phyloP scores from a whole-genome alignment of 2,329 filamentous ascomycete species.

The Purpureocillium lavendulum region DNA sequence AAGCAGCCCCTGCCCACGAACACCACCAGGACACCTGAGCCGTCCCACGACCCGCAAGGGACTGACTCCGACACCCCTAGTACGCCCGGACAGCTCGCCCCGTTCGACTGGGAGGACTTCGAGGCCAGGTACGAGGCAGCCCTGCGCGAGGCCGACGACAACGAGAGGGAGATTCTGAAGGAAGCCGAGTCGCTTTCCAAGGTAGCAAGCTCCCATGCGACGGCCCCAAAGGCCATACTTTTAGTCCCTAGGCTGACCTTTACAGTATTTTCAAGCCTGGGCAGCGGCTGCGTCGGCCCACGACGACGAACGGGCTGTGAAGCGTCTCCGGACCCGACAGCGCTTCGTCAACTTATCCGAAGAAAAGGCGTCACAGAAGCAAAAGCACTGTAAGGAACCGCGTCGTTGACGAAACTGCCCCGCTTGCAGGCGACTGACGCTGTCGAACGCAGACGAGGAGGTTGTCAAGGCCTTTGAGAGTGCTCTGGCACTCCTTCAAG shows the following conservation, averaged over 20 bases:
- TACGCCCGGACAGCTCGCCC: conserved; percentile 43
- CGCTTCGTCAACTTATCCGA: conserved; percentile 70
- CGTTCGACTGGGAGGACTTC: conserved; percentile 73
- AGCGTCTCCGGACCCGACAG: conserved; percentile 73
- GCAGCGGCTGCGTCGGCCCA: conserved; percentile 61
- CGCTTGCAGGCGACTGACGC: too few species aligned
- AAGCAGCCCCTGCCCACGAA: conserved; percentile 12
- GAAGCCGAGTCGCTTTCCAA: conserved; percentile 62
- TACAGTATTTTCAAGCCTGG: conserved; percentile 73
- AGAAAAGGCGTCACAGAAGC: conserved; percentile 60
- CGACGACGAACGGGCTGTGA: conserved; percentile 69
- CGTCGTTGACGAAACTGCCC: background rate
- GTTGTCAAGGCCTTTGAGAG: conserved; percentile 57
- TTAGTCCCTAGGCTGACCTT: background rate
- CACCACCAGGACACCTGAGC: conserved; percentile 30
- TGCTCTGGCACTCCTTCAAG: conserved; percentile 45
- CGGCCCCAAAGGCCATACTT: background rate
- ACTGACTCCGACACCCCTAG: conserved; percentile 30
- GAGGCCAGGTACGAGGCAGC: conserved; percentile 59
- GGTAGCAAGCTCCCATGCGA: conserved; percentile 27
- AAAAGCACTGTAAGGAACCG: conserved; percentile 63
- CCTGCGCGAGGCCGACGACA: conserved; percentile 51
- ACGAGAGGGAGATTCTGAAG: conserved; percentile 57
- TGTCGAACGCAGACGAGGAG: conserved; percentile 28
- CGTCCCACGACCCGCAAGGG: conserved; percentile 22